Base-by-base conservation (phyloP, 768 basidiomycete species). In the Phaeotremella fagi region DNA sequence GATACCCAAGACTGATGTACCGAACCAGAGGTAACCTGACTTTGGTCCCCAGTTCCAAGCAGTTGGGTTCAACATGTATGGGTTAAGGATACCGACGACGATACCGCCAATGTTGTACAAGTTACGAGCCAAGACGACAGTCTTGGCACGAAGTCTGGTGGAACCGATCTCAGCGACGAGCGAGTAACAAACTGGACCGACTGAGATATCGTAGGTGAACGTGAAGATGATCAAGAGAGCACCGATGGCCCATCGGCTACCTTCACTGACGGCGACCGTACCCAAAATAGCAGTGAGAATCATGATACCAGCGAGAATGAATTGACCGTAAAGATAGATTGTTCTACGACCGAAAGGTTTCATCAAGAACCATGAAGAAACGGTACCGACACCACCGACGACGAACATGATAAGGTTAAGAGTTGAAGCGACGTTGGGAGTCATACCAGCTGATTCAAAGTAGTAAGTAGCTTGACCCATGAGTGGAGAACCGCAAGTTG, bases 291-390 rank as follows among this genome's bases (percentile, higher is more conserved):
- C 68, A 35, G 61, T 63, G 45, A 57, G 37, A 3, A 55, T 35
- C 12, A 70, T 47, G 16, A 58, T 49, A 47, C 53, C 9, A 22
- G 45, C 55, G 54, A 71, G 63, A 45, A 52, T 42, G 22, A 41
- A 51, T 24, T 59, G 54, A 23, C 69, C 69, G 36, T 33, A 52
- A n/a, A 77, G 42, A 66, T 76, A 78, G n/a, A 78, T 64, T 3
- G 49, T 56, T 38, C 76, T 66, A 22, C 77, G 73, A 23, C 77
- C 77, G 52, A 74, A 63, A 7, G 42, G 24, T 2, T 18, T 31
- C 54, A 75, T 52, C 11, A 73, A 55, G 59, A 59, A 48, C 57
- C 55, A 56, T 15, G 41, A 51, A 6, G 33, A 33, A 22, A 37
- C 26, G 16, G 50, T 28, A 9, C 26, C 28, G 28, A 11, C 38